Percentiles rank a stretch among this genome's conserved stretches.
These are phyloP conservation scores for Conringia planisiliqua DNA, from an alignment of 345 rosid species.

Conservation along the genomic window DNA sequence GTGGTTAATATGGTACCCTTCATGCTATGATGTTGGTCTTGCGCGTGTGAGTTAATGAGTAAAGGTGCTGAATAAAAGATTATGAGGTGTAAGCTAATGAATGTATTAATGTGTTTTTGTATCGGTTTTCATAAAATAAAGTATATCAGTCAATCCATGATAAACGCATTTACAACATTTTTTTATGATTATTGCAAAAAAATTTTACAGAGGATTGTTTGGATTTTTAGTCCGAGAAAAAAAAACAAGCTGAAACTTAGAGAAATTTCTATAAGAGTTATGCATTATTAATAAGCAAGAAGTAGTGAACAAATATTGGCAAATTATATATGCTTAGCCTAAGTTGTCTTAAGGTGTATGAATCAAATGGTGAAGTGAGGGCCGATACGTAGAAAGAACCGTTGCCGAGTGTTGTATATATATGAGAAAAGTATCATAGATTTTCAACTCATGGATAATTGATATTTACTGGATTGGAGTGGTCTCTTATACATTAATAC, in stretches of 20 bases:
- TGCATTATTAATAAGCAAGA: not conserved
- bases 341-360: not conserved
- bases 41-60: slow-evolving; percentile 8
- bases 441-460: not conserved
- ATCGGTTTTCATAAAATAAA: slow-evolving; percentile 12
- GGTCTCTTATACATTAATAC: not conserved
- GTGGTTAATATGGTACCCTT: not conserved
- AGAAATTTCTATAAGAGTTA: not conserved
- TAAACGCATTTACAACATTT: not conserved
- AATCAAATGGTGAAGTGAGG: not conserved
- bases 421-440: not conserved
- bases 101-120: slow-evolving; percentile 15
- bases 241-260: not conserved
- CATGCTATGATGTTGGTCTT: not conserved
- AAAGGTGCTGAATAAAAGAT: slow-evolving; percentile 17
- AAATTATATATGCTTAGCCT: not conserved
- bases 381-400: not conserved
- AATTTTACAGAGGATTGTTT: not conserved
- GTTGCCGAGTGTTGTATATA: not conserved
- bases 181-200: not conserved
- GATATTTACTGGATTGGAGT: not conserved
- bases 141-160: not conserved
- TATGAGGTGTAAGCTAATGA: slow-evolving; percentile 16
- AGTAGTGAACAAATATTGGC: not conserved
- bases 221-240: not conserved